Conservation (phyloP, 495 filamentous ascomycete species). For the Neurospora intermedia region DNA sequence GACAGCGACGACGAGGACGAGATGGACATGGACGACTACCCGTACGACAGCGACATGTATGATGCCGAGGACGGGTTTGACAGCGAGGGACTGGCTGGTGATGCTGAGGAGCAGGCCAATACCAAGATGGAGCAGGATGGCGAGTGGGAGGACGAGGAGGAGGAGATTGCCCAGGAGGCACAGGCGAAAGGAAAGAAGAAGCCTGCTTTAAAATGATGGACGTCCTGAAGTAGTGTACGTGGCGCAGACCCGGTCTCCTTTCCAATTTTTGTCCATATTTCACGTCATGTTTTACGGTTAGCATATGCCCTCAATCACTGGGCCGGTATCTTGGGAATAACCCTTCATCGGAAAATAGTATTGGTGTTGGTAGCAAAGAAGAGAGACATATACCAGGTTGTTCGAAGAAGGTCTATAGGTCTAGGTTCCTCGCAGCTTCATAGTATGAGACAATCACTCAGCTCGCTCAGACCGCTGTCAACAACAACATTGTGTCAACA, state of each 20-base stretch:
- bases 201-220: neutral
- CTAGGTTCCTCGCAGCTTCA: too few relatives aligned
- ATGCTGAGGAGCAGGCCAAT: slow-evolving; percentile 49
- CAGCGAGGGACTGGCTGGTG: slow-evolving; percentile 43
- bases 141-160: slow-evolving; percentile 44
- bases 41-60: slow-evolving; percentile 34
- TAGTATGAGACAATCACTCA: neutral
- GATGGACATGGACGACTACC: slow-evolving; percentile 45
- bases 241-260: neutral
- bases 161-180: slow-evolving; percentile 23
- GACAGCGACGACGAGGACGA: slow-evolving; percentile 52
- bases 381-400: neutral
- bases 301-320: neutral
- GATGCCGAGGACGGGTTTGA: slow-evolving; percentile 46
- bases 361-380: neutral
- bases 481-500: neutral
- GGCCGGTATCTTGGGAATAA: neutral
- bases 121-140: slow-evolving; percentile 41
- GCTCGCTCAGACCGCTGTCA: neutral
- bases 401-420: too few relatives aligned
- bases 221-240: neutral
- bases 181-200: neutral
- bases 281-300: neutral
- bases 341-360: neutral
- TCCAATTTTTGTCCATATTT: neutral